A percentile compares a stretch with the other conserved stretches of the same genome.
These are phyloP conservation scores for Suhomyces vadensis DNA, from an alignment of 805 yeast genomes.

Conservation along the genomic window DNA sequence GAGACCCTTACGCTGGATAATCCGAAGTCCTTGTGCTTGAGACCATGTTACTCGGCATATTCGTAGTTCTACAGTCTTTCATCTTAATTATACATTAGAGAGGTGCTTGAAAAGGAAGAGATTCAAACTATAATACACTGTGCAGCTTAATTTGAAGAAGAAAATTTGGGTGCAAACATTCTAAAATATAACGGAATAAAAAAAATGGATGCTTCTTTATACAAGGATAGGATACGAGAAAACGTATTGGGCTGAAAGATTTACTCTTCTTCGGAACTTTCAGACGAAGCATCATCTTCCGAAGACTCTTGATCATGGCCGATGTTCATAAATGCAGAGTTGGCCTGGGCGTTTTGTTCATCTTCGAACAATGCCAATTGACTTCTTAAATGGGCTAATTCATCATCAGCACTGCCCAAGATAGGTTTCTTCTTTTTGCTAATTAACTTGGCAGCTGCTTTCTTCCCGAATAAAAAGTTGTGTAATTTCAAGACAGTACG, in stretches of 20 bases:
- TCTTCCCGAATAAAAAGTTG: constrained; percentile 64
- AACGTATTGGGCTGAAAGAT: background rate
- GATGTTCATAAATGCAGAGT: constrained; percentile 28
- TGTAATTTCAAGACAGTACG: constrained; percentile 79
- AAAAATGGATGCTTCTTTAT: background rate
- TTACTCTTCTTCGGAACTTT: constrained; percentile 74
- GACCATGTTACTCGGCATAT: background rate
- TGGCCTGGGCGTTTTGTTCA: constrained; percentile 25
- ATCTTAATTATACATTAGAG: constrained; percentile 6
- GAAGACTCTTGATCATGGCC: constrained; percentile 43
- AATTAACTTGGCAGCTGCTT: constrained; percentile 43
- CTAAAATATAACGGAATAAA: background rate
- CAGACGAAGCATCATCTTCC: constrained; percentile 55
- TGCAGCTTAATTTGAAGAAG: constrained; percentile 8
- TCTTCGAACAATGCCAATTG: constrained; percentile 46
- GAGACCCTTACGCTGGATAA: too few species aligned
- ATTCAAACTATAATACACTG: constrained; percentile 11
- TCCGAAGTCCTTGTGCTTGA: background rate
- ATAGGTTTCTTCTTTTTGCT: constrained; percentile 41
- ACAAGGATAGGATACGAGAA: constrained; percentile 1
- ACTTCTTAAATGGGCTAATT: constrained; percentile 66
- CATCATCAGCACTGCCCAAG: constrained; percentile 36
- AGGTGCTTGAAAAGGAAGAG: constrained; percentile 2
- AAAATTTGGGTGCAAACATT: background rate
- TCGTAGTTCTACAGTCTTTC: background rate